phyloP scores from a whole-genome alignment of 805 yeast species.

The Spathaspora arborariae region DNA sequence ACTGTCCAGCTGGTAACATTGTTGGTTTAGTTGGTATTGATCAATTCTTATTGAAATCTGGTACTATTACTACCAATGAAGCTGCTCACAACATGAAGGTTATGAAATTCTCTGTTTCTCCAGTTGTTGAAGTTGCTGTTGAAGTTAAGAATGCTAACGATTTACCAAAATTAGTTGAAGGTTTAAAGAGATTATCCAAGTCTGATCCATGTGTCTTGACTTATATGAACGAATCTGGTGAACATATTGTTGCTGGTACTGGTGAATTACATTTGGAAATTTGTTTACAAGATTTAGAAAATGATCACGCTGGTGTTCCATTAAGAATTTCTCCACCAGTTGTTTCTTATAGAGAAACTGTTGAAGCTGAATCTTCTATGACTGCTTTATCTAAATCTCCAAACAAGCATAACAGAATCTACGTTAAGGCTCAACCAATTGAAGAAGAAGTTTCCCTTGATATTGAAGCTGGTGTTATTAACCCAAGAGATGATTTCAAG shows the following conservation, averaged over 20 bases:
- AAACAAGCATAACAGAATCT: slow-evolving; percentile 99
- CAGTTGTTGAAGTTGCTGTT: slow-evolving; percentile 99
- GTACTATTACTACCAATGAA: slow-evolving; percentile 97
- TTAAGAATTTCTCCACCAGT: slow-evolving; percentile 97
- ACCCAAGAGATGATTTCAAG: slow-evolving; percentile 97
- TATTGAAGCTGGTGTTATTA: slow-evolving; percentile 87
- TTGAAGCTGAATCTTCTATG: slow-evolving; percentile 89
- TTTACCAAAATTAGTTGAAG: slow-evolving; percentile 98
- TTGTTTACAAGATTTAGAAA: slow-evolving; percentile 91
- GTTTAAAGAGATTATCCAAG: slow-evolving; percentile 99
- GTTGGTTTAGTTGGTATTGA: slow-evolving; percentile 99
- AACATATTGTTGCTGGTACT: slow-evolving; percentile 99
- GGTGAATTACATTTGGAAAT: slow-evolving; percentile 99
- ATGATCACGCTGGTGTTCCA: slow-evolving; percentile 99
- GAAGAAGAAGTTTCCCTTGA: slow-evolving; percentile 90
- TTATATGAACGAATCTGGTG: slow-evolving; percentile 90
- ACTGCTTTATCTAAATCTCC: slow-evolving; percentile 98
- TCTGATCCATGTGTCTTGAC: slow-evolving; percentile 98
- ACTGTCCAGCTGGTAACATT: slow-evolving; percentile 99
- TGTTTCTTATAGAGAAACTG: slow-evolving; percentile 98
- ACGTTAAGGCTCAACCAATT: slow-evolving; percentile 94
- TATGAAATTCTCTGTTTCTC: slow-evolving; percentile 99
- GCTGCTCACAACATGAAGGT: slow-evolving; percentile 99
- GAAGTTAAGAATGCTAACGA: slow-evolving; percentile 99
- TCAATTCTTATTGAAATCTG: slow-evolving; percentile 98